phyloP scores from a whole-genome alignment of 2,329 filamentous ascomycete genomes.

The Mycosphaerelloides madeirae region DNA sequence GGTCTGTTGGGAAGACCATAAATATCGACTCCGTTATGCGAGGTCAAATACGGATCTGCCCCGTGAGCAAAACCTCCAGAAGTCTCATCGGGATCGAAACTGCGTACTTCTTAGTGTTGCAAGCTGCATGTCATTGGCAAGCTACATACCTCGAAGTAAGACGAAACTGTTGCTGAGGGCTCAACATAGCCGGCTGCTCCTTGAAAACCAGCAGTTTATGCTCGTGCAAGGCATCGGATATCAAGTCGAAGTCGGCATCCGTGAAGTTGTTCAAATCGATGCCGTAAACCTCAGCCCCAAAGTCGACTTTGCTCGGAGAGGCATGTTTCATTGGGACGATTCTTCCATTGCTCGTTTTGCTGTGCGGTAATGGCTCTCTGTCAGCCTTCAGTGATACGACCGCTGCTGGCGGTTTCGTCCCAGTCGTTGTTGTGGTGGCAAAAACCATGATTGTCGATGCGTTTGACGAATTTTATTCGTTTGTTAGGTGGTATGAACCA shows the following conservation, averaged over 20 bases:
- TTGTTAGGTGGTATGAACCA: too few species aligned
- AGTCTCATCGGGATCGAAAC: conserved; percentile 12
- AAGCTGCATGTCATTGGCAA: too few species aligned
- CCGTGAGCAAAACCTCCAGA: conserved; percentile 14
- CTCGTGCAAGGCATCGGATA: conserved; percentile 12
- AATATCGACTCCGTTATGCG: conserved; percentile 13
- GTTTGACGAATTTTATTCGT: too few species aligned
- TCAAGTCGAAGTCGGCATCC: conserved; percentile 13
- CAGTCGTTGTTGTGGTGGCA: conserved; percentile 3
- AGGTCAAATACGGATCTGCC: conserved; percentile 11
- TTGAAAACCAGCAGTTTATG: conserved; percentile 17
- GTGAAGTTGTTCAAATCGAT: conserved; percentile 15
- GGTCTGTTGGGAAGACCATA: conserved; percentile 10
- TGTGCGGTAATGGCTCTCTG: conserved; percentile 3
- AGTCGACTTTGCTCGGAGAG: conserved; percentile 9
- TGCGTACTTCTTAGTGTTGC: background rate
- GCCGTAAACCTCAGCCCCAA: conserved; percentile 13
- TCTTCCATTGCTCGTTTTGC: conserved; percentile 1
- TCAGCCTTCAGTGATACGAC: conserved; percentile 5
- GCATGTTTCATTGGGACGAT: conserved; percentile 9
- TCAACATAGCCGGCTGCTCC: conserved; percentile 13
- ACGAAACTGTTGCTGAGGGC: conserved; percentile 12
- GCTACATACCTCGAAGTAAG: conserved; percentile 9
- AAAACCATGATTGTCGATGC: conserved; percentile 5
- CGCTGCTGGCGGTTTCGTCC: conserved; percentile 3